Percentiles rank a stretch among this genome's conserved stretches.
phyloP scores from a whole-genome alignment of 2,329 filamentous ascomycete species.

The Huntiella omanensis region DNA sequence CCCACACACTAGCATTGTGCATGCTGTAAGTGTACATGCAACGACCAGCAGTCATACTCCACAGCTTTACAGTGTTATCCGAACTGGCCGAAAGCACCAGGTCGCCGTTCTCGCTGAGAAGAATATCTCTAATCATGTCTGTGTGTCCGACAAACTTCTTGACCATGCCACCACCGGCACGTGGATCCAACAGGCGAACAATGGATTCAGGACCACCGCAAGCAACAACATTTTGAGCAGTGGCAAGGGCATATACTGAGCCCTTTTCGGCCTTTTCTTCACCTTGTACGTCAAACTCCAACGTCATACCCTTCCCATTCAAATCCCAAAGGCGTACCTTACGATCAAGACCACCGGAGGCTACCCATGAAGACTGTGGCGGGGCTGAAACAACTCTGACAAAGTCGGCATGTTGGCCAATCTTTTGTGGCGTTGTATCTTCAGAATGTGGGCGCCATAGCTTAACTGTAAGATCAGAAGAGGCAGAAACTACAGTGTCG shows the following conservation, averaged over 20 bases:
- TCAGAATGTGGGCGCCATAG: slow-evolving; percentile 62
- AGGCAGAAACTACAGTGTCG: slow-evolving; percentile 66
- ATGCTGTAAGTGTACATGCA: slow-evolving; percentile 98
- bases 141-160: slow-evolving; percentile 96
- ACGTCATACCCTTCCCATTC: slow-evolving; percentile 63
- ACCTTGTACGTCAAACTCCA: slow-evolving; percentile 70
- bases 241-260: slow-evolving; percentile 79
- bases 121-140: slow-evolving; percentile 77
- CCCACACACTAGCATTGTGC: slow-evolving; percentile 98
- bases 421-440: slow-evolving; percentile 38
- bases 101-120: slow-evolving; percentile 76
- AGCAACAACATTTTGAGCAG: slow-evolving; percentile 62
- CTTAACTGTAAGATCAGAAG: slow-evolving; percentile 86
- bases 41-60: slow-evolving; percentile 84
- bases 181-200: slow-evolving; percentile 79
- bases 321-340: slow-evolving; percentile 91
- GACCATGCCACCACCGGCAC: slow-evolving; percentile 72
- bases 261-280: slow-evolving; percentile 79
- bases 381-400: slow-evolving; percentile 85
- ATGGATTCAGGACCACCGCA: slow-evolving; percentile 89
- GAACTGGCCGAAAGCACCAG: slow-evolving; percentile 87
- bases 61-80: slow-evolving; percentile 93
- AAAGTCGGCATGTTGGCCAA: slow-evolving; percentile 89
- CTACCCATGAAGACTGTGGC: slow-evolving; percentile 53
- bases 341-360: slow-evolving; percentile 80